Base-by-base conservation (phyloP, 805 yeast genomes). In the Allodekkera sacchari region DNA sequence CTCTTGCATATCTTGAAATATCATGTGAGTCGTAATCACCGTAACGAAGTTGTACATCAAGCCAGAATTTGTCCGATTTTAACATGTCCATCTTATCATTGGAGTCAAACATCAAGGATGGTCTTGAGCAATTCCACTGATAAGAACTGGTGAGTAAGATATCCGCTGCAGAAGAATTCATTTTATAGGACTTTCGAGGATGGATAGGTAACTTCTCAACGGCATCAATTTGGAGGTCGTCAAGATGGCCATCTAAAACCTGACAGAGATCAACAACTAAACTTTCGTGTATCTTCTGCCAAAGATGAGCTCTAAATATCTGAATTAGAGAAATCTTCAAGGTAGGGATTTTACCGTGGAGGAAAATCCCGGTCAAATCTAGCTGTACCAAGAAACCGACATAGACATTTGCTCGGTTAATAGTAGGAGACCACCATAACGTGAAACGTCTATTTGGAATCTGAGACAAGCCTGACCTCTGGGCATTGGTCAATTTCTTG, bases 351-450 rank as follows among this genome's bases (percentile, higher is more conserved):
- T 92, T 92, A 44, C 99, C 99, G 52, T 92, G 99, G 30, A 92
- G 63, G 56, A 92, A 92, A 18, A 92, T 89, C 48, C 98, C 99
- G 0, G 99, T 92, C 50, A 92, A 63, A 57, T 92, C 99, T 27
- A 92, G 65, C 53, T 92, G 99, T 18, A 92, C 98, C 49, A 88
- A 66, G 62, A 92, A 92, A 18, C 99, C 99, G 35, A 92, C 96
- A 51, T 92, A 92, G 17, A 92, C 97, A 50, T 92, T 92, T 5
- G 98, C 98, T 42, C 99, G 72, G 50, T 92, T 92, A 47, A 92
- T 92, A 0, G 99, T 92, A 5, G 99, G 99, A 0, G 96, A 87
- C 99, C 99, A 92, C 99, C 99, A 92, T 19, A 92, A 62, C 0
- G 98, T 92, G 52, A 92, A 92, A 28, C 99, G 71, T 53, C 99